Evolutionary conservation across 352 stramenopile genomes (phyloP).

Genomic region (Pythium phragmitis): DNA sequence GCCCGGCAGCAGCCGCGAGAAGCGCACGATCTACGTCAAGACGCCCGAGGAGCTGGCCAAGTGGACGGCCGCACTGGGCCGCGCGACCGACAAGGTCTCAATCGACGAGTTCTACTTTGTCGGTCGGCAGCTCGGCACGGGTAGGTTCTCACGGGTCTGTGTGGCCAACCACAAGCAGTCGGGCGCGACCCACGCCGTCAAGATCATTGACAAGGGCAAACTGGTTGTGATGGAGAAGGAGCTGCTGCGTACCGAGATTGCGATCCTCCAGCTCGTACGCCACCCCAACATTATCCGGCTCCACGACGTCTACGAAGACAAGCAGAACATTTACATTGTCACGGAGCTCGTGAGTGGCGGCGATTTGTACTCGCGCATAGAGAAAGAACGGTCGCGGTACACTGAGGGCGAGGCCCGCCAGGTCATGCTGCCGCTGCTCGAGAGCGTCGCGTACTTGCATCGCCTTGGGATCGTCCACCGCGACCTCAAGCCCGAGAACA

Average conservation of each 20-base stretch:
- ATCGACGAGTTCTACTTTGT: slow-evolving; percentile 92
- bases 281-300: slow-evolving; percentile 88
- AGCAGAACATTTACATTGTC: slow-evolving; percentile 96
- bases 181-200: slow-evolving; percentile 82
- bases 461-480: slow-evolving; percentile 90
- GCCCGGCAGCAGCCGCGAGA: slow-evolving; percentile 60
- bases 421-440: slow-evolving; percentile 86
- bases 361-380: slow-evolving; percentile 97
- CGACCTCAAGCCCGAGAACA: slow-evolving; percentile 89
- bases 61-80: slow-evolving; percentile 76
- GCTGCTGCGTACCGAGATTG: slow-evolving; percentile 91
- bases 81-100: slow-evolving; percentile 83
- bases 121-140: slow-evolving; percentile 82
- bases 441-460: slow-evolving; percentile 91
- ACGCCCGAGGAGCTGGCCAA: slow-evolving; percentile 70
- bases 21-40: slow-evolving; percentile 82
- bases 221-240: slow-evolving; percentile 87
- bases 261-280: slow-evolving; percentile 92
- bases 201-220: slow-evolving; percentile 93
- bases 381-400: slow-evolving; percentile 74
- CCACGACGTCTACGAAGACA: slow-evolving; percentile 91
- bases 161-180: slow-evolving; percentile 66
- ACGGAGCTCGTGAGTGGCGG: slow-evolving; percentile 96
- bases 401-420: slow-evolving; percentile 87
- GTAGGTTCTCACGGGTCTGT: slow-evolving; percentile 89